Base-by-base conservation (phyloP, 225 moss, liverwort and hornwort genomes). In the Pseudoscleropodium purum region DNA sequence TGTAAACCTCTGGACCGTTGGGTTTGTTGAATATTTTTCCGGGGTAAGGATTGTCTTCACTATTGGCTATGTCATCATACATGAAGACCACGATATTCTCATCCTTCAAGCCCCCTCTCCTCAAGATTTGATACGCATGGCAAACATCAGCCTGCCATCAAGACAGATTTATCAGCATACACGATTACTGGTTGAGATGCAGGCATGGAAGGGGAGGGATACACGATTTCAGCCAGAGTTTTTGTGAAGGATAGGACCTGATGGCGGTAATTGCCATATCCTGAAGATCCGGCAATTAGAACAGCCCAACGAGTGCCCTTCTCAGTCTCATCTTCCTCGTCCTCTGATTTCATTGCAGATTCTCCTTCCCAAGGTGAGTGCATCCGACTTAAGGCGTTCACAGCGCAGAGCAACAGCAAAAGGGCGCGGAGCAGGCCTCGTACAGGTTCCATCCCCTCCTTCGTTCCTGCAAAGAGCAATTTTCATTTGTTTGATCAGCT, bases 71-170 rank as follows among this genome's bases (percentile, higher is more conserved):
- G 72, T 95, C 95, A 89, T 95, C 91, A 66, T 90, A 94, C 94
- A 95, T 94, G 89, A 95, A 95, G 80, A 95, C 94, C 73, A 95
- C 89, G 31, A 95, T 94, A 84, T 95, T 94, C 86, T 95, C 94
- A 26, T 95, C 95, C 75, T 95, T 94, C 88, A 94, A 79, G 36
- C 92, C 93, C 85, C 92, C 93, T 51, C 83, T 84, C 85, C 74
- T 94, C 77, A 95, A 81, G 66, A 95, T 85, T 92, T 95, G 94
- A 85, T 95, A 95, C 57, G 93, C 95, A 88, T 95, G 95, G 82
- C 95, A 95, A 83, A 94, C 93, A 89, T 95, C 95, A 81, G 95
- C 91, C 94, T 93, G 90, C 75, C 82, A 79, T 84, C 78, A 73
- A 62, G 37, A 12, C 75, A 85, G 62, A 45, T 79, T 34, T 39